A percentile compares a stretch with the other conserved stretches of the same genome.
phyloP scores from a whole-genome alignment of 192 early-diverging fungal species.

The Endogone sp. region DNA sequence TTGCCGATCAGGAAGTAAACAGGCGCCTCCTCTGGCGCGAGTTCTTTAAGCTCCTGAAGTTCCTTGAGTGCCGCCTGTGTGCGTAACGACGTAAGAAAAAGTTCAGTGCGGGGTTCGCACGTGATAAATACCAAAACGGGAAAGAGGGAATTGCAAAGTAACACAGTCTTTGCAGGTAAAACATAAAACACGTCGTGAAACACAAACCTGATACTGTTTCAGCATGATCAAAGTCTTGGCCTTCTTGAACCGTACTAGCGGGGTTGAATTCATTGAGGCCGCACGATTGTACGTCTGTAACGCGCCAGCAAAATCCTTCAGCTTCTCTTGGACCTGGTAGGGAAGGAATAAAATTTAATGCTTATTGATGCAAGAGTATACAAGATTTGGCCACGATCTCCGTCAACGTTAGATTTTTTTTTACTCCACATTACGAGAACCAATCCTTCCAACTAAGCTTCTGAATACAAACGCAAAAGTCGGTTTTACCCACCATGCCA shows the following conservation, averaged over 20 bases:
- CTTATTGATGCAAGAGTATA: not conserved
- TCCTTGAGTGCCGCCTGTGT: conserved; percentile 55
- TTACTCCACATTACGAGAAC: too few relatives aligned
- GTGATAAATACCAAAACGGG: too few relatives aligned
- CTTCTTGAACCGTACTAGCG: conserved; percentile 62
- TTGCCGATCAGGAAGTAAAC: conserved; percentile 64
- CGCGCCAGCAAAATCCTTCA: conserved; percentile 48
- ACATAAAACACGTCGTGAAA: too few relatives aligned
- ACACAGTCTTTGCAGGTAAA: too few relatives aligned
- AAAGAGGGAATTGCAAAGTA: too few relatives aligned
- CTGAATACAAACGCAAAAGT: too few relatives aligned
- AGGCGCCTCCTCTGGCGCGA: conserved; percentile 42
- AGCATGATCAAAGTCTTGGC: conserved; percentile 61
- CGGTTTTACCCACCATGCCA: conserved; percentile 65
- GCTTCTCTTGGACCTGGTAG: conserved; percentile 50
- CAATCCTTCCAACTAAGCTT: too few relatives aligned
- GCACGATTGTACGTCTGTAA: conserved; percentile 60
- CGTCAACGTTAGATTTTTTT: too few relatives aligned
- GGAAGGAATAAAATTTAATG: not conserved
- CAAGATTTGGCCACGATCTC: too few relatives aligned
- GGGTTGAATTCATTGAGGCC: conserved; percentile 40
- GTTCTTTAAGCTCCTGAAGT: conserved; percentile 53
- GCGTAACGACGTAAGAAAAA: too few relatives aligned
- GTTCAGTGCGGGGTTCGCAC: too few relatives aligned
- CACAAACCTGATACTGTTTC: conserved; percentile 33